Percentiles rank a stretch among this genome's conserved stretches.
phyloP scores from a whole-genome alignment of 192 early-diverging fungal genomes.

The Coemansia sp. region DNA sequence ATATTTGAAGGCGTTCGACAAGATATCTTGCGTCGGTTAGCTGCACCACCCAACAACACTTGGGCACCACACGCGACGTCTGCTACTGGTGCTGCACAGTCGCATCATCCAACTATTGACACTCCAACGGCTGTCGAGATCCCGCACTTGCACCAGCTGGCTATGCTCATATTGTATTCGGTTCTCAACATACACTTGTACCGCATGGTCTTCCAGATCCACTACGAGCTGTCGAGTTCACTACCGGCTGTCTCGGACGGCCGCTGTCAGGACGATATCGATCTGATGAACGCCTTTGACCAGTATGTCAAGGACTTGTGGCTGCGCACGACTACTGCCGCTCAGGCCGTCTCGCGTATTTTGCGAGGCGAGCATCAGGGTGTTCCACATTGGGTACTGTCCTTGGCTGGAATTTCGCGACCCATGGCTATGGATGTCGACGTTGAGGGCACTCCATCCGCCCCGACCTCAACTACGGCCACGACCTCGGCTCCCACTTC shows the following conservation, averaged over 20 bases:
- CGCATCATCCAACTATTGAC: background rate
- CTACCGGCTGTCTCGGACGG: constrained; percentile 19
- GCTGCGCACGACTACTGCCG: constrained; percentile 39
- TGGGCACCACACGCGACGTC: background rate
- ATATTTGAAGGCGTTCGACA: constrained; percentile 45
- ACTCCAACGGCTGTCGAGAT: constrained; percentile 36
- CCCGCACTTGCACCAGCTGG: constrained; percentile 47
- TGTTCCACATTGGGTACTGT: constrained; percentile 45
- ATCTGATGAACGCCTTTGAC: constrained; percentile 43
- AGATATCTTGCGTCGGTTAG: constrained; percentile 35
- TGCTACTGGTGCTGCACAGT: background rate
- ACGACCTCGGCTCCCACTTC: background rate
- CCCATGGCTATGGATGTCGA: constrained; percentile 3
- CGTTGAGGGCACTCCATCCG: background rate
- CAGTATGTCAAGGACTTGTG: constrained; percentile 47
- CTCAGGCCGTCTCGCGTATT: constrained; percentile 51
- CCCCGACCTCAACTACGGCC: background rate
- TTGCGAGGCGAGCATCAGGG: constrained; percentile 48
- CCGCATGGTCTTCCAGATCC: constrained; percentile 57
- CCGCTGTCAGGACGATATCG: constrained; percentile 36
- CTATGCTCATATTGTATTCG: constrained; percentile 54
- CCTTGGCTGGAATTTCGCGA: constrained; percentile 32
- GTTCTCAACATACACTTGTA: constrained; percentile 54
- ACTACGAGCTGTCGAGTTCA: constrained; percentile 53
- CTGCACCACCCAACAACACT: constrained; percentile 13